A percentile compares a stretch with the other conserved stretches of the same genome.
Conservation (phyloP, 164 flowering plant species). For the Vitis vinifera region DNA sequence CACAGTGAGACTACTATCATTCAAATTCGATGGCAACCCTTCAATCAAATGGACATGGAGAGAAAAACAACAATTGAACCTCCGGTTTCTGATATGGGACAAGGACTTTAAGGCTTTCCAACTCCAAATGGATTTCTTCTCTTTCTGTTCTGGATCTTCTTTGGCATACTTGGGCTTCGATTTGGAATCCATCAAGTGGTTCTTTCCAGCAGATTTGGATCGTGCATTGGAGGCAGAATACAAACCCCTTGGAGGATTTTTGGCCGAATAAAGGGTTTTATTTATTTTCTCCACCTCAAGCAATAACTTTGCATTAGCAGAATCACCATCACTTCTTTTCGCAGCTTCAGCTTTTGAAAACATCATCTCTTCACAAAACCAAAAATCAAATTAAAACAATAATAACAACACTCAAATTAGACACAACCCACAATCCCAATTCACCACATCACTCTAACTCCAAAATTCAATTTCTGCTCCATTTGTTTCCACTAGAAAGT, state of each 20-base stretch:
- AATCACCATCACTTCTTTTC: slow-evolving; percentile 45
- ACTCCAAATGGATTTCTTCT: slow-evolving; percentile 66
- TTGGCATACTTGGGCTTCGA: slow-evolving; percentile 26
- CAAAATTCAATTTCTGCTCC: not conserved
- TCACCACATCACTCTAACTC: slow-evolving; percentile 2
- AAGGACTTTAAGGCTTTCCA: slow-evolving; percentile 69
- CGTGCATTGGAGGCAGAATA: slow-evolving; percentile 22
- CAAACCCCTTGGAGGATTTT: slow-evolving; percentile 26
- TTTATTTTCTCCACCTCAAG: slow-evolving; percentile 77
- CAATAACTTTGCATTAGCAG: slow-evolving; percentile 54
- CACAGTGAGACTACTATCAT: slow-evolving; percentile 52
- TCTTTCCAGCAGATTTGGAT: slow-evolving; percentile 44
- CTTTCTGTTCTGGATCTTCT: slow-evolving; percentile 39
- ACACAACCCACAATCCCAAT: slow-evolving; percentile 2
- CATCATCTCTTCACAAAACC: slow-evolving; percentile 34
- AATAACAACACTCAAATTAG: not conserved
- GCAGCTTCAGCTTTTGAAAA: slow-evolving; percentile 48
- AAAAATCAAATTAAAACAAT: not conserved
- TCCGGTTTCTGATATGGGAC: slow-evolving; percentile 46
- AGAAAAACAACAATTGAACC: slow-evolving; percentile 60
- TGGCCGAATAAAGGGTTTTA: slow-evolving; percentile 65
- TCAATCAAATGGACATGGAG: slow-evolving; percentile 59
- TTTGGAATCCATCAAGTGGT: slow-evolving; percentile 36
- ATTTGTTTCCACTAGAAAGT: not conserved
- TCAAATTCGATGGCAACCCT: slow-evolving; percentile 40